Evolutionary conservation across 306 rosid species (phyloP), one percentile per base, ranked within the genome.

Genomic region (Abrus pulchellus): DNA sequence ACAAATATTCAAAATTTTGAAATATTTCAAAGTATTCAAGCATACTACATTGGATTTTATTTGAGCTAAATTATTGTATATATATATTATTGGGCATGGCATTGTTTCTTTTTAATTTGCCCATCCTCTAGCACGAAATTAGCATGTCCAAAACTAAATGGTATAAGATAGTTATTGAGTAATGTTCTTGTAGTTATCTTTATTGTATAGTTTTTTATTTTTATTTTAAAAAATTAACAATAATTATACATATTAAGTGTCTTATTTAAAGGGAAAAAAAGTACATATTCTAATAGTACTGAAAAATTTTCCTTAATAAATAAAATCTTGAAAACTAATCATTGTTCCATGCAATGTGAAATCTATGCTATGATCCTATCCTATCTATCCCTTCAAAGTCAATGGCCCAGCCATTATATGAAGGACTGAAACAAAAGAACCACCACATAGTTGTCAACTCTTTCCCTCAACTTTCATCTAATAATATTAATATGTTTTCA

Each of bases 391-490:
- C 33, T 49, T 82, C 34, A 27, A 13, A 57, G 85, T 75, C 65
- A 67, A 75, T 59, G 59, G 44, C 64, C 64, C 72, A 71, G 44
- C 59, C 75, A 69, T 55, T 27, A 72, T 32, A 52, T 12, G 79
- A 40, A 33, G 11, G 48, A 38, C 49, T 8, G 2, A 62, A n/a
- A 38, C 59, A 45, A 69, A 68, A 60, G n/a, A 76, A 48, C 43
- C 79, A 52, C 33, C 73, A 52, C 69, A 77, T 69, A 7, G 14
- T 70, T 71, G 62, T 83, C 70, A 83, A 52, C 83, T 53, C 79
- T 33, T 14, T 63, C 29, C 5, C 13, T 53, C 40, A 20, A 62
- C n/a, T 55, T 5, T 77, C 70, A 34, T 9, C 10, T 55, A 3
- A 59, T 4, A 57, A 59, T 68, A 49, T 53, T 45, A 77, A 76